Evolutionary conservation across 768 basidiomycete species (phyloP), one percentile per base, ranked within the genome.

Genomic region (Mycena haematopus): DNA sequence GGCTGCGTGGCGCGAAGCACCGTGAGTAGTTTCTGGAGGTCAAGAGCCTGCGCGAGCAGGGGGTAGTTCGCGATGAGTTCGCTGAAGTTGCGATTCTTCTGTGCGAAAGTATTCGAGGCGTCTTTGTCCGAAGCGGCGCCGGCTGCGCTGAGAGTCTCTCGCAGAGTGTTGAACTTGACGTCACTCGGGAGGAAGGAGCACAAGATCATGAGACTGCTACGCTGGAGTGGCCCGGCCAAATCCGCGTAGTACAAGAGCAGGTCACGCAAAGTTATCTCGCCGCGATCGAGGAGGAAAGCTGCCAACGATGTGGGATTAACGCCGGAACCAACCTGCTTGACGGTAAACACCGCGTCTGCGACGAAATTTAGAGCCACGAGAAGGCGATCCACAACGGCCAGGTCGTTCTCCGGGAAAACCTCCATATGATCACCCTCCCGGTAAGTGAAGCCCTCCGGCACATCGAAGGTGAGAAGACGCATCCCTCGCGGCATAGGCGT

Each of bases 391-490:
- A 65, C 65, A 15, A 65, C 24, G 22, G 38, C 65, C 14, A 24
- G 56, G 21, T 65, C 46, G 51, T 65, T 65, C 47, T 65, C 65
- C 0, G 65, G 65, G 40, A 65, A 62, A 6, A 65, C 60, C 29
- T 62, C 60, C 56, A 65, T 54, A 51, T 65, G 65, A 17, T 65
- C 65, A 19, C 65, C 65, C 10, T 58, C 65, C 3, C 65, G 65
- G n/a, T 65, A 65, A 3, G n/a, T 33, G 29, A 62, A 65, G 8
- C 31, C 52, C 7, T 61, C 46, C 6, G 65, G 65, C 15, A 65
- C 25, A 9, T 61, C 60, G 31, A 65, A 51, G 36, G 45, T 44
- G 56, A 65, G 40, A 7, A 58, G 65, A 3, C 65, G 65, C 65
- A 65, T 65, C 1, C 65, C 40, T 11, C 65, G 65, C 15, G 60